Evolutionary conservation across 306 rosid species (phyloP).

Genomic region (Ormosia semicastrata): DNA sequence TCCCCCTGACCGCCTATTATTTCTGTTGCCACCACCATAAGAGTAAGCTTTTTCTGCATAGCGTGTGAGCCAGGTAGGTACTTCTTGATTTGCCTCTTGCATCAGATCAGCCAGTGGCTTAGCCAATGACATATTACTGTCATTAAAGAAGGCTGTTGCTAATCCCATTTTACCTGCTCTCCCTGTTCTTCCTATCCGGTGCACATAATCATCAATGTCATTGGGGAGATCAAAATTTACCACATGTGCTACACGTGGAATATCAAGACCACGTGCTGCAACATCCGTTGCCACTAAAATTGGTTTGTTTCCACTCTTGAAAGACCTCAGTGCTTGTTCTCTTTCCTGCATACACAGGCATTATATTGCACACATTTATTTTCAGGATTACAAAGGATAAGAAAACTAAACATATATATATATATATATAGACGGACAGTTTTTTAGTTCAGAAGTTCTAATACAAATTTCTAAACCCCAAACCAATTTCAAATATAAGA

Average conservation of each 20-base stretch:
- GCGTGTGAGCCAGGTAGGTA: conserved; percentile 75
- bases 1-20: conserved; percentile 53
- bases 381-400: neutral
- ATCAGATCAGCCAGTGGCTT: conserved; percentile 71
- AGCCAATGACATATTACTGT: conserved; percentile 56
- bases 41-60: conserved; percentile 51
- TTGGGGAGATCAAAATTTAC: conserved; percentile 82
- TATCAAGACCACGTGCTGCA: conserved; percentile 89
- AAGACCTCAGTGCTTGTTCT: conserved; percentile 71
- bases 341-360: conserved; percentile 61
- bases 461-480: neutral
- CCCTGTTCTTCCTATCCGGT: conserved; percentile 84
- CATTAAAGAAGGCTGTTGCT: conserved; percentile 83
- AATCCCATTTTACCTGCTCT: conserved; percentile 80
- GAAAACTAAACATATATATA: neutral
- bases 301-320: conserved; percentile 75
- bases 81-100: conserved; percentile 88
- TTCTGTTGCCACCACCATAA: conserved; percentile 52
- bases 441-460: neutral
- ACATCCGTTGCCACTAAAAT: conserved; percentile 87
- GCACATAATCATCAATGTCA: conserved; percentile 84
- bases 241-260: conserved; percentile 79
- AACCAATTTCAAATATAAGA: conserved; percentile 1
- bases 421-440: neutral
- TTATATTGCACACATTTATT: neutral